These are phyloP conservation scores for Parafenestella ontariensis DNA, from an alignment of 2,329 filamentous ascomycete species.

Conservation along the genomic window DNA sequence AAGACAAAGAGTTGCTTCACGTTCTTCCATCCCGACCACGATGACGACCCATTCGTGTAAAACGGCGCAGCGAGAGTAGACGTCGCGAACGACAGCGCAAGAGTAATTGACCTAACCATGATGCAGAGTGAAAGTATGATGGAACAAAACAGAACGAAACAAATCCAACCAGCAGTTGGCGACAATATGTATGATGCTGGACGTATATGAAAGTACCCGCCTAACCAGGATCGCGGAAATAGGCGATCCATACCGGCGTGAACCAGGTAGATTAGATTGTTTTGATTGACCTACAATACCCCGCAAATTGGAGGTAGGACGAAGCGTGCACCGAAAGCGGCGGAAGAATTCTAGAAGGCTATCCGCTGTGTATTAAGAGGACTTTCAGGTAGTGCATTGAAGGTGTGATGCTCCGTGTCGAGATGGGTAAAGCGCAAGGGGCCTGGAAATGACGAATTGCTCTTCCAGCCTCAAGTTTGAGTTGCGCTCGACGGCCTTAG, in stretches of 20 bases:
- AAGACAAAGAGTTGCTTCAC: slow-evolving; percentile 47
- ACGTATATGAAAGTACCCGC: slow-evolving; percentile 16
- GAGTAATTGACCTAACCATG: slow-evolving; percentile 32
- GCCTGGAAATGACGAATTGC: neutral
- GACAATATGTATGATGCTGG: slow-evolving; percentile 13
- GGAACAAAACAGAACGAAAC: slow-evolving; percentile 1
- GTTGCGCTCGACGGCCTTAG: neutral
- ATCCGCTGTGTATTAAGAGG: slow-evolving; percentile 3
- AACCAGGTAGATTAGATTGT: slow-evolving; percentile 38
- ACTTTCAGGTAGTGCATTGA: neutral
- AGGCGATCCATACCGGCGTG: slow-evolving; percentile 19
- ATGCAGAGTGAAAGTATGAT: slow-evolving; percentile 1
- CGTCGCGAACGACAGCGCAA: slow-evolving; percentile 30
- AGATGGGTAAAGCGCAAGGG: slow-evolving; percentile 10
- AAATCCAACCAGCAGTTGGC: neutral
- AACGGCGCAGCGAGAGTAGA: slow-evolving; percentile 29
- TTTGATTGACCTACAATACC: slow-evolving; percentile 26
- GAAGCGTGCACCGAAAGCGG: slow-evolving; percentile 11
- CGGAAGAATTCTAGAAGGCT: slow-evolving; percentile 27
- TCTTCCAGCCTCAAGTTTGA: neutral
- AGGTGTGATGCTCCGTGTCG: slow-evolving; percentile 13
- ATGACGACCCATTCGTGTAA: slow-evolving; percentile 14
- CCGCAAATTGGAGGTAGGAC: slow-evolving; percentile 24
- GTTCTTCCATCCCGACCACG: slow-evolving; percentile 43
- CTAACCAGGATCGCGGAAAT: slow-evolving; percentile 21